phyloP scores from a whole-genome alignment of 441 rosid species.

The Hura crepitans region DNA sequence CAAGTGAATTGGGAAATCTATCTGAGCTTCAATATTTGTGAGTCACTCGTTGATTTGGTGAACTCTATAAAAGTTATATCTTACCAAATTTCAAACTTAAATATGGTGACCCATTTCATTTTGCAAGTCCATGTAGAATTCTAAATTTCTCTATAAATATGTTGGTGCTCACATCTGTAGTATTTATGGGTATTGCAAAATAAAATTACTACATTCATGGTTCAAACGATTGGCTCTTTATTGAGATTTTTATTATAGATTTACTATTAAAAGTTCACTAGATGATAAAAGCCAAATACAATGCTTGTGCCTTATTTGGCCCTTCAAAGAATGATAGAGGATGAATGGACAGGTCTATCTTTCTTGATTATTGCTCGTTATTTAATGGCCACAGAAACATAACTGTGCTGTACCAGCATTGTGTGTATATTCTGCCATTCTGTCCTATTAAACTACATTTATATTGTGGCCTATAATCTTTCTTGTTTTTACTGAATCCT shows the following conservation, averaged over 20 bases:
- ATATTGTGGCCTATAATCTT: background rate
- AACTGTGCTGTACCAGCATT: background rate
- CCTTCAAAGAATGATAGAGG: constrained; percentile 1
- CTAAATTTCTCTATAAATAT: background rate
- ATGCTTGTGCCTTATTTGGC: background rate
- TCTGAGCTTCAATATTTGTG: constrained; percentile 67
- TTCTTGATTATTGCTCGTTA: background rate
- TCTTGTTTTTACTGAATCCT: background rate
- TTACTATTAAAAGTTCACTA: background rate
- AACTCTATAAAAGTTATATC: background rate
- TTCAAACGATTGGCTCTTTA: background rate
- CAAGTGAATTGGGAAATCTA: constrained; percentile 79
- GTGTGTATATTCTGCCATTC: background rate
- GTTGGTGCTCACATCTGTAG: background rate
- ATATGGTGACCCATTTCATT: background rate
- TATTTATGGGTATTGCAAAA: background rate
- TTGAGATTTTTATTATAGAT: background rate
- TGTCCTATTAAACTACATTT: background rate
- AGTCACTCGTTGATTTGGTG: constrained; percentile 36
- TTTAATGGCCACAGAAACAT: background rate
- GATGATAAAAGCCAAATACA: background rate
- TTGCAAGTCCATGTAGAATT: background rate
- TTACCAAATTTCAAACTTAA: background rate
- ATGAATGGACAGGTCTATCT: background rate
- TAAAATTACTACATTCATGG: background rate